phyloP scores from a whole-genome alignment of 768 basidiomycete genomes.

The Gloeostereum incarnatum region DNA sequence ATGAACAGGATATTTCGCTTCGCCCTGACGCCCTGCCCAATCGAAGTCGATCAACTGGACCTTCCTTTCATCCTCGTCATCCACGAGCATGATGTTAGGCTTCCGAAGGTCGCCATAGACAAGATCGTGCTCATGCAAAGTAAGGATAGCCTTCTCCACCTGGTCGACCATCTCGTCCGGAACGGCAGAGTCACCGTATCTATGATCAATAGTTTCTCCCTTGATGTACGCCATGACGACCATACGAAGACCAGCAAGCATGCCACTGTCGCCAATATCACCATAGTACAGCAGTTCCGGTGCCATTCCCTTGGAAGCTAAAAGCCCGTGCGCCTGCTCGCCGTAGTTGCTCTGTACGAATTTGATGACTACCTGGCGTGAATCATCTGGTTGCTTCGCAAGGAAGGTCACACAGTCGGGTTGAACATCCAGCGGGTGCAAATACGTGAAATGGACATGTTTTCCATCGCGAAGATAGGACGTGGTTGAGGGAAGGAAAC shows the following conservation, averaged over 20 bases:
- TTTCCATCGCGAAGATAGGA: neutral
- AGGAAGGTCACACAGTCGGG: slow-evolving; percentile 10
- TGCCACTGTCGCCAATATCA: neutral
- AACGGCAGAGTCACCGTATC: neutral
- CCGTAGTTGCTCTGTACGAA: slow-evolving; percentile 16
- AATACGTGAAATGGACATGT: slow-evolving; percentile 9
- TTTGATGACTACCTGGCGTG: slow-evolving; percentile 15
- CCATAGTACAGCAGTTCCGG: neutral
- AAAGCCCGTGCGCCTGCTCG: slow-evolving; percentile 10
- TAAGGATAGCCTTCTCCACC: neutral
- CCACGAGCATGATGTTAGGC: neutral
- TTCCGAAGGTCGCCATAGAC: slow-evolving; percentile 1
- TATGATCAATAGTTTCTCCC: neutral
- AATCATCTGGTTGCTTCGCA: neutral
- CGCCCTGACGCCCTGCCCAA: neutral
- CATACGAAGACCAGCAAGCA: neutral
- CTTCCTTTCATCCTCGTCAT: neutral
- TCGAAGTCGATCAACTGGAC: neutral
- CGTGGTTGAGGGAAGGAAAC: slow-evolving; percentile 7
- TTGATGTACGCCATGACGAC: neutral
- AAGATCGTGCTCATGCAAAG: neutral
- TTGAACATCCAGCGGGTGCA: slow-evolving; percentile 2
- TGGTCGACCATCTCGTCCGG: neutral
- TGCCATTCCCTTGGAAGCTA: slow-evolving; percentile 8
- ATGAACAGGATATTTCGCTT: neutral